These are phyloP conservation scores for Plasmodium gaboni DNA, from an alignment of 169 alveolate species.

Conservation along the genomic window DNA sequence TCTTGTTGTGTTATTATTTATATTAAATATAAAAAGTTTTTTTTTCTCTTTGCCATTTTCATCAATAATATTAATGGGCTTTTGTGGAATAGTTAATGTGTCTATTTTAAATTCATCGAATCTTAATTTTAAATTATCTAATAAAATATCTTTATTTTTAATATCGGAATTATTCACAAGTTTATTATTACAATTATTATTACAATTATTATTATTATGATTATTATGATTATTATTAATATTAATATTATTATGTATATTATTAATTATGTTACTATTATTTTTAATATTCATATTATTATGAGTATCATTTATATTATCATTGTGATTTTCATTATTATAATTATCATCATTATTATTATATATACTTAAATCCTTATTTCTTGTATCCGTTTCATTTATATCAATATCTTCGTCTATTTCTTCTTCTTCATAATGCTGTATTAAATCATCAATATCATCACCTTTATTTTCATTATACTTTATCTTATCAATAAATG, in stretches of 20 bases:
- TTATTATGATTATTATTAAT: neutral
- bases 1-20: slow-evolving; percentile 25
- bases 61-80: slow-evolving; percentile 33
- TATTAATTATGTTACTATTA: neutral
- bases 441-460: slow-evolving; percentile 60
- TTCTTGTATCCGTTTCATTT: slow-evolving; percentile 3
- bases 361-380: neutral
- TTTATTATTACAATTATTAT: neutral
- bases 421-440: slow-evolving; percentile 56
- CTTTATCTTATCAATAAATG: slow-evolving; percentile 38
- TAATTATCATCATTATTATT: neutral
- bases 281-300: neutral
- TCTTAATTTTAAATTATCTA: slow-evolving; percentile 49
- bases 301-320: neutral
- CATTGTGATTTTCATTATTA: neutral
- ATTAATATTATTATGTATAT: neutral
- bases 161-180: slow-evolving; percentile 1
- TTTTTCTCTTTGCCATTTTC: slow-evolving; percentile 67
- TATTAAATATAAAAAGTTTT: slow-evolving; percentile 65
- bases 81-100: slow-evolving; percentile 44
- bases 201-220: too few relatives aligned
- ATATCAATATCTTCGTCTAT: slow-evolving; percentile 1
- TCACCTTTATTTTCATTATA: slow-evolving; percentile 18
- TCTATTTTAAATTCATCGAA: slow-evolving; percentile 65
- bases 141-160: slow-evolving; percentile 41